Percentiles rank a stretch among this genome's conserved stretches.
Conservation (phyloP, 2,329 filamentous ascomycete species). For the Trichophyton benhamiae region DNA sequence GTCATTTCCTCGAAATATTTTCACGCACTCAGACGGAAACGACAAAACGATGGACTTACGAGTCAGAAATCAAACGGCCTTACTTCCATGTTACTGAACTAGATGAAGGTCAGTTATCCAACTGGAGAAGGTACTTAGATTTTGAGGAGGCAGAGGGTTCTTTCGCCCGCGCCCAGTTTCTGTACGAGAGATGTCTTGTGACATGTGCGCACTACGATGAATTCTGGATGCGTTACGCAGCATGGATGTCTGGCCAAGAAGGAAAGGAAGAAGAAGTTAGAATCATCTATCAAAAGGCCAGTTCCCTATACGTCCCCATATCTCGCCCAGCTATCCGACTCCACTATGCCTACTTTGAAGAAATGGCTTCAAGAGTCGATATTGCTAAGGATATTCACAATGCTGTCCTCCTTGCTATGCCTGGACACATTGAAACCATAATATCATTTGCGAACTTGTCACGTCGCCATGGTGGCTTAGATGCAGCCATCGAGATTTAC, state of each 20-base stretch:
- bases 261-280: constrained; percentile 80
- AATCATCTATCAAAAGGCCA: constrained; percentile 80
- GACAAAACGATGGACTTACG: constrained; percentile 85
- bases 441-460: constrained; percentile 76
- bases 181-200: constrained; percentile 89
- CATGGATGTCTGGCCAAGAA: constrained; percentile 77
- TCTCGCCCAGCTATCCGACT: constrained; percentile 71
- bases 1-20: constrained; percentile 69
- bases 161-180: constrained; percentile 59
- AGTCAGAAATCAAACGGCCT: constrained; percentile 85
- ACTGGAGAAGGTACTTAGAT: constrained; percentile 94
- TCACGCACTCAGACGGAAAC: constrained; percentile 73
- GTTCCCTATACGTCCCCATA: constrained; percentile 74
- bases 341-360: constrained; percentile 90
- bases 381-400: constrained; percentile 76
- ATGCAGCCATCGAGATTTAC: constrained; percentile 72
- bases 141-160: constrained; percentile 83
- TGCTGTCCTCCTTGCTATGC: constrained; percentile 62
- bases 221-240: constrained; percentile 93
- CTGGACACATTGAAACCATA: constrained; percentile 76
- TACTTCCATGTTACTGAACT: constrained; percentile 96
- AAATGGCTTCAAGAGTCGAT: constrained; percentile 63
- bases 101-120: constrained; percentile 68
- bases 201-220: constrained; percentile 93
- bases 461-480: constrained; percentile 68